Evolutionary conservation across 176 grass and related monocot genomes (phyloP), one percentile per base, ranked within the genome.

Genomic region (Oryza glaberrima): DNA sequence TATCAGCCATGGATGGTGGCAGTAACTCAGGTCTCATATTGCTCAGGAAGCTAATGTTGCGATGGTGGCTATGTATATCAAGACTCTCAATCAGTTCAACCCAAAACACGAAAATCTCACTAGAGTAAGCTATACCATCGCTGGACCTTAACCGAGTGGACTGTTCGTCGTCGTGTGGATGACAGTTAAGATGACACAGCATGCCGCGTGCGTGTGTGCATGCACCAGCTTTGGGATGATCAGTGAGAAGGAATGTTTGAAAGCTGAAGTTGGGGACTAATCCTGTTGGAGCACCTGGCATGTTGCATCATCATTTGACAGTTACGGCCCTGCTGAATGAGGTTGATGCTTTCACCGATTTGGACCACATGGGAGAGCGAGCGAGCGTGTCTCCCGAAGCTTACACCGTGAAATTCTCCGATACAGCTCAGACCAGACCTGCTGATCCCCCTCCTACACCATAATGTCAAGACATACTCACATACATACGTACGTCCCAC

Each of bases 241-340:
- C 58, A 74, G 87, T 74, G 81, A 78, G 72, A 80, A 80, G 63
- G 87, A 84, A 88, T 88, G 86, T 84, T n/a, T 78, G 30, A 83
- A 77, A 49, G 56, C 19, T 35, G 4, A 82, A 49, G 56, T 38
- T 25, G 2, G 38, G 19, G 73, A 14, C 67, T 22, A 30, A 3
- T 30, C 54, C 58, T 82, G 65, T 68, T 46, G 76, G 9, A 32
- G 32, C 81, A 84, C 69, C 81, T 88, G 69, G 36, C 56, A 52
- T 78, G 23, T 23, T 34, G 30, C 69, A 38, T 68, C 32, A 60
- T 65, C 32, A 60, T 71, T 65, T 88, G 75, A 79, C 28, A 73
- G 69, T 16, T 65, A 14, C 58, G 46, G 4, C 52, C 30, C 67
- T 65, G 25, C 20, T 44, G 1, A 6, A 6, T n/a, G 78, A 67